Base-by-base conservation (phyloP, 352 stramenopile species). In the Globisporangium echinulatum region DNA sequence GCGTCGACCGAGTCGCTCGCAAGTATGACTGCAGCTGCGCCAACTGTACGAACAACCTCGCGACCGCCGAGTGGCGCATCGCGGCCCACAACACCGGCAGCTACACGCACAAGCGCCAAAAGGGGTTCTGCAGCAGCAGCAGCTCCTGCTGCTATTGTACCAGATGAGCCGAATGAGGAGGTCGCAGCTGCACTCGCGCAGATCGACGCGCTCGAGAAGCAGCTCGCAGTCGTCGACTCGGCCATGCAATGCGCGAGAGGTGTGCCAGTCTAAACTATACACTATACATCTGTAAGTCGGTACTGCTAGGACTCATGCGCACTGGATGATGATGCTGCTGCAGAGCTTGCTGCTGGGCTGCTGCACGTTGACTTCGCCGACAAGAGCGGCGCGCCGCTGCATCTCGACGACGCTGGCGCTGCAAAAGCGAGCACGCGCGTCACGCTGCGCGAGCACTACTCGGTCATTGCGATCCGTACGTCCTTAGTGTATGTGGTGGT, bases 191-290 rank as follows among this genome's bases (percentile, higher is more conserved):
- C 68, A 4, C 38, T 68, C 10, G 58, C 60, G n/a, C 77, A 77
- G 65, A 82, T 82, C 52, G 53, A 65, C 17, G 49, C 61, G 0
- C 59, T 73, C 7, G 78, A 88, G 58, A 72, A 60, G 25, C 72
- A 90, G 17, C 60, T 90, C 13, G 67, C 87, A 44, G 68, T 83
- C 17, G 55, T 90, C 15, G 71, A 68, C 43, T 44, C 58, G 17
- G 81, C 81, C 7, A 66, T 73, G 36, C 79, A 69, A 37, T 49
- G 80, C 37, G 69, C 71, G 9, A 87, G 85, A 82, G 78, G 80
- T 52, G 53, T 42, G 17, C 25, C 52, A 33, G 25, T 33, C 25
- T 33, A 33, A 2, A 33, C 25, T 33, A 33, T 33, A 33, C 25
- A 33, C 25, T 33, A 33, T 33, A 3, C 25, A 33, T 2, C 1